Conservation (phyloP, 768 basidiomycete species). For the Brasilioporus rufonigricans region DNA sequence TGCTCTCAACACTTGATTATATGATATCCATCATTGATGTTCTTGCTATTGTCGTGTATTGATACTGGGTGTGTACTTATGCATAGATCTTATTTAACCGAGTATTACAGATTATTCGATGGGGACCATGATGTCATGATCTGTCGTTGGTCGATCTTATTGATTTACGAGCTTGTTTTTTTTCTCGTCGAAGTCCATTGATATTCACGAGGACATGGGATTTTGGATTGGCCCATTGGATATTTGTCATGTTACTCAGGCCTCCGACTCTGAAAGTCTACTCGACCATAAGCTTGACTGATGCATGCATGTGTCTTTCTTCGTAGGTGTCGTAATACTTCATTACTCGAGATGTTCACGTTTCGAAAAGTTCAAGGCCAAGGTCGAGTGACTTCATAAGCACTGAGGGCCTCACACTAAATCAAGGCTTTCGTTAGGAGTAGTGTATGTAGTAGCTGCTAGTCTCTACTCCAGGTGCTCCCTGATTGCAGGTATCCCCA, state of each 20-base stretch:
- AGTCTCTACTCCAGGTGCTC: not conserved
- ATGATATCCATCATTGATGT: conserved; percentile 8
- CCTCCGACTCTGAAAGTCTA: too few relatives aligned
- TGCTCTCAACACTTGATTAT: conserved; percentile 3
- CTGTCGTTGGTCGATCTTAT: too few relatives aligned
- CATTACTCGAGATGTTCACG: not conserved
- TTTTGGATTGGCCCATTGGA: too few relatives aligned
- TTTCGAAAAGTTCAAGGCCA: not conserved
- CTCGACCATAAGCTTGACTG: too few relatives aligned
- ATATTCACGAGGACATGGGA: too few relatives aligned
- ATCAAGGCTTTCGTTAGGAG: not conserved
- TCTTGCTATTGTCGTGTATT: conserved; percentile 12
- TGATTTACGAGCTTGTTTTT: too few relatives aligned
- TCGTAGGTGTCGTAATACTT: too few relatives aligned
- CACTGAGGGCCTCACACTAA: not conserved
- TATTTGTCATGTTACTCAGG: too few relatives aligned
- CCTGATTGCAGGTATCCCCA: not conserved
- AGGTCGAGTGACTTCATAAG: not conserved
- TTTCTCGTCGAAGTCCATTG: too few relatives aligned
- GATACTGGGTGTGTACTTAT: conserved; percentile 21
- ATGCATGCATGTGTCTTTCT: too few relatives aligned
- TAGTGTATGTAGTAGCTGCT: not conserved
- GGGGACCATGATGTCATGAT: too few relatives aligned
- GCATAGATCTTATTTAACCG: conserved; percentile 10
- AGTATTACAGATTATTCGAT: not conserved